phyloP scores from a whole-genome alignment of 2,329 filamentous ascomycete genomes.

The Talaromyces sp. region DNA sequence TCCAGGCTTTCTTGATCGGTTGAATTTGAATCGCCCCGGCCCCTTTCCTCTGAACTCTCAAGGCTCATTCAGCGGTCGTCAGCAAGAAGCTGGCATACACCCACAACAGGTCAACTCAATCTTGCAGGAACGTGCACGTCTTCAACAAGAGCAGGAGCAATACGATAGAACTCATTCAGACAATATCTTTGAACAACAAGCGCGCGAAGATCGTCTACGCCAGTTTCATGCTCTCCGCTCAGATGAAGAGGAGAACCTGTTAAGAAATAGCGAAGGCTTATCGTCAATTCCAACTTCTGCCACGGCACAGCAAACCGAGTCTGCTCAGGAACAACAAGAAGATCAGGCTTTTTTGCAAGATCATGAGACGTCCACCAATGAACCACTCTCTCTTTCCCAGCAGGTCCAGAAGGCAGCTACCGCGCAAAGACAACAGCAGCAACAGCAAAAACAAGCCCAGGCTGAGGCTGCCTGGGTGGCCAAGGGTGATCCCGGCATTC shows the following conservation, averaged over 20 bases:
- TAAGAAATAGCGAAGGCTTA: conserved; percentile 39
- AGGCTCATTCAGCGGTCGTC: conserved; percentile 48
- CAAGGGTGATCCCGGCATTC: conserved; percentile 64
- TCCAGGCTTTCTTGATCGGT: conserved; percentile 62
- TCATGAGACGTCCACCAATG: conserved; percentile 30
- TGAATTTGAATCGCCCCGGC: conserved; percentile 58
- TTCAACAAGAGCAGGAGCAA: conserved; percentile 62
- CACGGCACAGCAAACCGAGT: conserved; percentile 33
- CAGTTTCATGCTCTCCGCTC: conserved; percentile 79
- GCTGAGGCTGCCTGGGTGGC: conserved; percentile 56
- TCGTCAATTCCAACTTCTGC: conserved; percentile 40
- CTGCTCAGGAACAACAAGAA: conserved; percentile 1
- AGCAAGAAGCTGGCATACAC: conserved; percentile 48
- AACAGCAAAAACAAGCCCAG: conserved; percentile 43
- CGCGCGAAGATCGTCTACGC: conserved; percentile 67
- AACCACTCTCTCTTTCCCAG: conserved; percentile 70
- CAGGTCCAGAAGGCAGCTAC: conserved; percentile 73
- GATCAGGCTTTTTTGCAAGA: conserved; percentile 31
- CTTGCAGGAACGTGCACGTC: conserved; percentile 60
- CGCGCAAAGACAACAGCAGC: conserved; percentile 38
- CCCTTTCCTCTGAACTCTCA: conserved; percentile 51
- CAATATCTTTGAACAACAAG: conserved; percentile 51
- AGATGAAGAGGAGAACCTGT: conserved; percentile 59
- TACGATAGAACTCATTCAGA: conserved; percentile 47
- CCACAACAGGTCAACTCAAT: conserved; percentile 59